A percentile compares a stretch with the other conserved stretches of the same genome.
Evolutionary conservation across 2,329 filamentous ascomycete species (phyloP).

Genomic region (Fusarium lyarnte): DNA sequence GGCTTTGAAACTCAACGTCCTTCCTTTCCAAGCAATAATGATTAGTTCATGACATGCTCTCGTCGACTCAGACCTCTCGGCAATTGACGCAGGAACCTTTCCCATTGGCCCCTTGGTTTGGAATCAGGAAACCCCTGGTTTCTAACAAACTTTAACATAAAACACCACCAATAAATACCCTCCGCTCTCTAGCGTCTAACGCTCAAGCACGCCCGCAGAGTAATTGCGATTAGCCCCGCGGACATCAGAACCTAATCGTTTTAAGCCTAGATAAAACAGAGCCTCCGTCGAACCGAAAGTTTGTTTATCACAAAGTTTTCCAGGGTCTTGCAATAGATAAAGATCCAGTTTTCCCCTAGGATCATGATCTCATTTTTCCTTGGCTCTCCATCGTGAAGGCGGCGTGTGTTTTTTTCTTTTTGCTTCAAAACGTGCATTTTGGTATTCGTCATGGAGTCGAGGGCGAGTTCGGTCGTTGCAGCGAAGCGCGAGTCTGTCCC

Average conservation of each 20-base stretch:
- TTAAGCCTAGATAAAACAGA: not conserved
- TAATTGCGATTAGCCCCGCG: not conserved
- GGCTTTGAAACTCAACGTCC: not conserved
- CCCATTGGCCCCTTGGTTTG: rapidly evolving
- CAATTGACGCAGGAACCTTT: not conserved
- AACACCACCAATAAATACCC: conserved; percentile 5
- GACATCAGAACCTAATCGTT: not conserved
- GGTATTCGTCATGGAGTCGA: conserved; percentile 8
- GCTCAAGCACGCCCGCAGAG: conserved; percentile 13
- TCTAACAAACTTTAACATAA: not conserved
- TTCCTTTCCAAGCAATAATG: not conserved
- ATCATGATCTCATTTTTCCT: not conserved
- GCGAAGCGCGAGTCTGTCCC: conserved; percentile 19
- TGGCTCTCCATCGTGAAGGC: not conserved
- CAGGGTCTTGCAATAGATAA: not conserved
- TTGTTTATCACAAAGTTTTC: not conserved
- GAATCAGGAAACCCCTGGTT: conserved; percentile 1
- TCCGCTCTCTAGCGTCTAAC: not conserved
- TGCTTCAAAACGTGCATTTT: not conserved
- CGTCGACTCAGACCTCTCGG: not conserved
- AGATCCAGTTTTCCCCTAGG: not conserved
- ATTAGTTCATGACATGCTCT: not conserved
- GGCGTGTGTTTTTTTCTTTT: not conserved
- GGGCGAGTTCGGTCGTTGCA: not conserved
- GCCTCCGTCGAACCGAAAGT: not conserved